These are phyloP conservation scores for Backusella tarrabulga DNA, from an alignment of 192 early-diverging fungal genomes.

Conservation along the genomic window DNA sequence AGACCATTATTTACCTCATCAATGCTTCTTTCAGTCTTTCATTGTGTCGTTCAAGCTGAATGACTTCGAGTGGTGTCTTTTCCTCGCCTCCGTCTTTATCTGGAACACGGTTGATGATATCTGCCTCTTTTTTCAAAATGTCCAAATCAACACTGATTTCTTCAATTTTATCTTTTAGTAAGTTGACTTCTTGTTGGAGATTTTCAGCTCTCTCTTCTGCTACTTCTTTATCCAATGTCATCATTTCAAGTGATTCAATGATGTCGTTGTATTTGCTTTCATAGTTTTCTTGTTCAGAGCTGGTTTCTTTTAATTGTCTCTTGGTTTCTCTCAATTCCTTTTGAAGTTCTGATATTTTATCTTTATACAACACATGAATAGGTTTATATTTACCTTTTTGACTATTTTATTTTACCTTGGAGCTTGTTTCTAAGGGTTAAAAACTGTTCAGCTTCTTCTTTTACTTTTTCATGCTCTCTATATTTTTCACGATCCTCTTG, in stretches of 20 bases:
- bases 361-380: slow-evolving; percentile 20
- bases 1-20: slow-evolving; percentile 46
- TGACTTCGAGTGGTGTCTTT: slow-evolving; percentile 52
- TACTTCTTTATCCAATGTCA: slow-evolving; percentile 88
- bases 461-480: slow-evolving; percentile 69
- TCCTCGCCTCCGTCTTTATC: slow-evolving; percentile 35
- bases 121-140: slow-evolving; percentile 61
- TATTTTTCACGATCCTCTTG: slow-evolving; percentile 75
- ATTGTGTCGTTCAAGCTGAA: slow-evolving; percentile 79
- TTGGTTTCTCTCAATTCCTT: slow-evolving; percentile 67
- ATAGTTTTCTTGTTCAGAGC: slow-evolving; percentile 59
- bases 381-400: not conserved
- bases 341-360: slow-evolving; percentile 70
- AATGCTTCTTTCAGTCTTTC: slow-evolving; percentile 89
- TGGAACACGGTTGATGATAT: slow-evolving; percentile 28
- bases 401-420: slow-evolving; percentile 37
- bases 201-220: slow-evolving; percentile 84
- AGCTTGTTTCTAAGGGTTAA: slow-evolving; percentile 65
- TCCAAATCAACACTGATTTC: slow-evolving; percentile 73
- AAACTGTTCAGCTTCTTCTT: slow-evolving; percentile 71
- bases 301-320: slow-evolving; percentile 53
- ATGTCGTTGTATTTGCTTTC: slow-evolving; percentile 74
- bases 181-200: slow-evolving; percentile 66
- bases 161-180: slow-evolving; percentile 77
- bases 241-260: slow-evolving; percentile 80